Conservation (phyloP, 2,329 filamentous ascomycete genomes). For the Cercospora brassicicola region DNA sequence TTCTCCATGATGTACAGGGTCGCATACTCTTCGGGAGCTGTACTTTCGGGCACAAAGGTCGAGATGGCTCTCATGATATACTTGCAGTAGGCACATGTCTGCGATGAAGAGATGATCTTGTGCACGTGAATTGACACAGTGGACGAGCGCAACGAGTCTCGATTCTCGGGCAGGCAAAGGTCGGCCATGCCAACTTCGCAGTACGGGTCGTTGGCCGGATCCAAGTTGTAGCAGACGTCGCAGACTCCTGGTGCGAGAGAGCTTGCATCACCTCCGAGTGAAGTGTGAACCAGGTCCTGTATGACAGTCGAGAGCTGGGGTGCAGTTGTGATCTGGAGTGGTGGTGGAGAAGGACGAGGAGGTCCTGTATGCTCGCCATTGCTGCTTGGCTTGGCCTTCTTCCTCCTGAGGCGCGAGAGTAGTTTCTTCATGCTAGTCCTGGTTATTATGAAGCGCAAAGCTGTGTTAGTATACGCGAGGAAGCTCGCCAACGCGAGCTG, state of each 20-base stretch:
- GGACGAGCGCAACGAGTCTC: background rate
- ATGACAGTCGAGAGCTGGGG: background rate
- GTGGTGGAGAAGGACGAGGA: background rate
- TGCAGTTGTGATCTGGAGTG: background rate
- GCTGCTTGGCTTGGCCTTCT: background rate
- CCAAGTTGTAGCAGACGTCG: background rate
- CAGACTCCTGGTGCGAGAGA: background rate
- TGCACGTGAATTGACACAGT: background rate
- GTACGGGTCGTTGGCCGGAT: background rate
- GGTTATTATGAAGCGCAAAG: background rate
- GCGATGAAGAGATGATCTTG: background rate
- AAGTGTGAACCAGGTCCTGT: background rate
- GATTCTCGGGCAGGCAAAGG: background rate
- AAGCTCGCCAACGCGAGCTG: background rate
- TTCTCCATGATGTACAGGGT: background rate
- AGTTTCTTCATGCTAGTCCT: background rate
- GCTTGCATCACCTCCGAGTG: background rate
- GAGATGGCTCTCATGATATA: background rate
- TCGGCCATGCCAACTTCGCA: background rate
- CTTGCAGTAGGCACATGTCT: background rate
- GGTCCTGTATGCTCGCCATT: background rate
- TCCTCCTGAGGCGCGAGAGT: background rate
- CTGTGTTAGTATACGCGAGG: background rate
- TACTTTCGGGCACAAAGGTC: background rate
- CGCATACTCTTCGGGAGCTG: background rate